A percentile compares a stretch with the other conserved stretches of the same genome.
These are phyloP conservation scores for Aspergillus sp. DNA, from an alignment of 2,329 filamentous ascomycete genomes.

Conservation along the genomic window DNA sequence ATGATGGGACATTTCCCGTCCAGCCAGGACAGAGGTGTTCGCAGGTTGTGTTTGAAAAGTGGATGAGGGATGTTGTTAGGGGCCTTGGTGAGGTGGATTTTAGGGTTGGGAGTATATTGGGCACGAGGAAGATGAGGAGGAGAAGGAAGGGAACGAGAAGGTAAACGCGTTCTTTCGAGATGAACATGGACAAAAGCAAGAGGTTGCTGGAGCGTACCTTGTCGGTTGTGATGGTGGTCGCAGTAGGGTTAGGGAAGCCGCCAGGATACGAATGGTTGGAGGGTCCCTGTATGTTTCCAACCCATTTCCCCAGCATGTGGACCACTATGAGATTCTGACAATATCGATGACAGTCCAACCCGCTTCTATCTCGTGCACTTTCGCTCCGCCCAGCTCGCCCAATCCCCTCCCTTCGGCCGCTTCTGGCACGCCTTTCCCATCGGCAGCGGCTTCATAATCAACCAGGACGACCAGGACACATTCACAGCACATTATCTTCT, in stretches of 20 bases:
- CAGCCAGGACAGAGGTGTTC: slow-evolving; percentile 41
- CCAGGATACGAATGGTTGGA: slow-evolving; percentile 31
- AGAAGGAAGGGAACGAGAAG: slow-evolving; percentile 1
- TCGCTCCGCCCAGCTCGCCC: slow-evolving; percentile 34
- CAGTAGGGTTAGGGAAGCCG: slow-evolving; percentile 28
- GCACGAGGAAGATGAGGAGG: slow-evolving; percentile 27
- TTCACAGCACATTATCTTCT: slow-evolving; percentile 37
- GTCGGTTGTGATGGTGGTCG: slow-evolving; percentile 36
- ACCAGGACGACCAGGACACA: slow-evolving; percentile 39
- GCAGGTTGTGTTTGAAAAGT: slow-evolving; percentile 41
- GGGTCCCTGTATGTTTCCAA: slow-evolving; percentile 30
- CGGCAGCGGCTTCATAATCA: slow-evolving; percentile 31
- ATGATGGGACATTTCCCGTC: slow-evolving; percentile 38
- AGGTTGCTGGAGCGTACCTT: slow-evolving; percentile 29
- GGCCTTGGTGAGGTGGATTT: background rate
- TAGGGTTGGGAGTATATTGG: slow-evolving; percentile 6
- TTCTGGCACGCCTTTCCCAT: slow-evolving; percentile 41
- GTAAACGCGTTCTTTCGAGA: slow-evolving; percentile 27
- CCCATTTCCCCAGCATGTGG: no score
- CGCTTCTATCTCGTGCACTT: slow-evolving; percentile 37
- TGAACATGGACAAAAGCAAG: slow-evolving; percentile 22
- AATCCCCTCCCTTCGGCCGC: slow-evolving; percentile 29
- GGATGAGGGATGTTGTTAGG: slow-evolving; percentile 33
- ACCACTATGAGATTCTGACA: background rate
- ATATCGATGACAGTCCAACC: background rate